phyloP scores from a whole-genome alignment of 2,329 filamentous ascomycete species.

The Beauveria bassiana region DNA sequence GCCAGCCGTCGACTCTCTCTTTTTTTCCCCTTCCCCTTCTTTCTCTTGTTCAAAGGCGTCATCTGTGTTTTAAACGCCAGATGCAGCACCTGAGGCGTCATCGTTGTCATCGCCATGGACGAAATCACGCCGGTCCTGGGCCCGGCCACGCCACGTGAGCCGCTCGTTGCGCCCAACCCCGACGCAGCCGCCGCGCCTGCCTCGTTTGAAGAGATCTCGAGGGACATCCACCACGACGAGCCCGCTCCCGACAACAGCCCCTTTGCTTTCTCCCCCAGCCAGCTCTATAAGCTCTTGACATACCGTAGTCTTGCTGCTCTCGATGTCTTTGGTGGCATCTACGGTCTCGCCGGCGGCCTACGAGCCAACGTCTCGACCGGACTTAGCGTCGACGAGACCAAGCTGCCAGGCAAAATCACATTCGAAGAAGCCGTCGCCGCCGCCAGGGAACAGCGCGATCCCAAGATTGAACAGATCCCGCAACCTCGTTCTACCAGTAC shows the following conservation, averaged over 20 bases:
- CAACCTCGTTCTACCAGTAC: conserved; percentile 16
- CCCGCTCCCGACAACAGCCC: conserved; percentile 28
- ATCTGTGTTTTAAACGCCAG: conserved; percentile 3
- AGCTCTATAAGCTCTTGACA: conserved; percentile 46
- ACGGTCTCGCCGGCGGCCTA: conserved; percentile 43
- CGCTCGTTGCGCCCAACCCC: background rate
- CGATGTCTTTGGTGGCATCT: conserved; percentile 43
- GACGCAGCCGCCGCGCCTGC: background rate
- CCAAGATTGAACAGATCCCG: conserved; percentile 12
- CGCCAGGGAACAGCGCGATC: conserved; percentile 23
- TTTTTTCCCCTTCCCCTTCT: background rate
- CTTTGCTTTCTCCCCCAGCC: conserved; percentile 47
- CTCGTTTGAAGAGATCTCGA: conserved; percentile 5
- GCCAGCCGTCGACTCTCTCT: background rate
- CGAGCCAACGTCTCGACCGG: conserved; percentile 40
- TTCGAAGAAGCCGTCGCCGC: conserved; percentile 42
- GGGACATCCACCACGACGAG: conserved; percentile 21
- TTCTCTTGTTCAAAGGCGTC: background rate
- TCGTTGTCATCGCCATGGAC: conserved; percentile 20
- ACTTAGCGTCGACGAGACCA: conserved; percentile 42
- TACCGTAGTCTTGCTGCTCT: conserved; percentile 41
- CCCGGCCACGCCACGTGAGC: conserved; percentile 9
- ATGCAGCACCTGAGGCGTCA: conserved; percentile 14
- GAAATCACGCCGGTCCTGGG: conserved; percentile 19
- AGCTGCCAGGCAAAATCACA: conserved; percentile 34